Conservation (phyloP, 2,329 filamentous ascomycete species). For the Ophiocordyceps camponoti-floridani region DNA sequence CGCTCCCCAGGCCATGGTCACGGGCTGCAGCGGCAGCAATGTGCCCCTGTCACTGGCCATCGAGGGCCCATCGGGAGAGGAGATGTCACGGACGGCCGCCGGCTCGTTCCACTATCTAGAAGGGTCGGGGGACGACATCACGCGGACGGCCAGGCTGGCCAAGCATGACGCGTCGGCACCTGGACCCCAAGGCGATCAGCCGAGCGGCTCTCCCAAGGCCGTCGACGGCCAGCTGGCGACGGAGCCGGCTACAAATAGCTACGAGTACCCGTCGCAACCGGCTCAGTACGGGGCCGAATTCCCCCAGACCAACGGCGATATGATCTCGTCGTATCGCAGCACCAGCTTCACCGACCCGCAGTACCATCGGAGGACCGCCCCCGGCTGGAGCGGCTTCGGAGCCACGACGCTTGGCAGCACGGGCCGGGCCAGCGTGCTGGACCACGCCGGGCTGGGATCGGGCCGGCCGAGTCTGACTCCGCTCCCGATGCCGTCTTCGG, state of each 20-base stretch:
- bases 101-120: constrained; percentile 30
- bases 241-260: constrained; percentile 23
- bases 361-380: constrained; percentile 20
- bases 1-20: constrained; percentile 43
- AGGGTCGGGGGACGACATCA: constrained; percentile 27
- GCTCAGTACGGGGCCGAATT: constrained; percentile 21
- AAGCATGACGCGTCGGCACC: constrained; percentile 19
- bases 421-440: constrained; percentile 17
- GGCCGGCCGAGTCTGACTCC: constrained; percentile 27
- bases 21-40: constrained; percentile 27
- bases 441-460: constrained; percentile 22
- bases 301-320: constrained; percentile 25
- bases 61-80: constrained; percentile 31
- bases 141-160: constrained; percentile 16
- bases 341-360: constrained; percentile 30
- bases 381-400: constrained; percentile 25
- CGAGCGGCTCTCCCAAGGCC: constrained; percentile 23
- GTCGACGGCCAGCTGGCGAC: constrained; percentile 18
- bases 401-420: constrained; percentile 15
- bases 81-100: constrained; percentile 29
- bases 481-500: constrained; percentile 26
- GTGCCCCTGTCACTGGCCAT: constrained; percentile 37
- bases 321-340: constrained; percentile 37
- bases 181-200: constrained; percentile 18
- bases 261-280: constrained; percentile 26